These are phyloP conservation scores for Boletus huronensis DNA, from an alignment of 768 basidiomycete genomes.

Conservation along the genomic window DNA sequence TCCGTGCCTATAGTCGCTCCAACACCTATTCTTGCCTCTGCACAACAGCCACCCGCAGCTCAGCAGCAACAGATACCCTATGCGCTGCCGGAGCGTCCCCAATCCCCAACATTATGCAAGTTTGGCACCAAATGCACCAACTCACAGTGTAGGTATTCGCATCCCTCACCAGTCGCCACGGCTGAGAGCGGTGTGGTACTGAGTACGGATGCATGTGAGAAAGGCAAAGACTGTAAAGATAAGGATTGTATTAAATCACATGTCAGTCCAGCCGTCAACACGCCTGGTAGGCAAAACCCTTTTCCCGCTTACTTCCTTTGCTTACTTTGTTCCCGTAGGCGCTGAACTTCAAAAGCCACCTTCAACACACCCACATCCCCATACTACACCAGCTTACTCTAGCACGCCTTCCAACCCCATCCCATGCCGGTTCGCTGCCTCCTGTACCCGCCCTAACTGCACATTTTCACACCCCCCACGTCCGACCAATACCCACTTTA, in stretches of 20 bases:
- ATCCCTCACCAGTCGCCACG: slow-evolving; percentile 96
- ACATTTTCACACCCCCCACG: slow-evolving; percentile 64
- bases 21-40: slow-evolving; percentile 26
- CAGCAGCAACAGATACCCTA: slow-evolving; percentile 43
- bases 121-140: slow-evolving; percentile 90
- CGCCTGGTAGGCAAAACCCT: slow-evolving; percentile 43
- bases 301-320: background rate
- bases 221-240: slow-evolving; percentile 85
- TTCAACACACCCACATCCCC: slow-evolving; percentile 35
- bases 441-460: slow-evolving; percentile 68
- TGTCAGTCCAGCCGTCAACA: slow-evolving; percentile 79
- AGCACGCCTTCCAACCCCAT: slow-evolving; percentile 29
- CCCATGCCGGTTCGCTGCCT: slow-evolving; percentile 66
- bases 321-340: slow-evolving; percentile 20
- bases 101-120: slow-evolving; percentile 91
- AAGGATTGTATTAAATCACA: slow-evolving; percentile 91
- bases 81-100: slow-evolving; percentile 70
- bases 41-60: slow-evolving; percentile 4
- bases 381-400: slow-evolving; percentile 29
- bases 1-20: slow-evolving; percentile 24
- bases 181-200: slow-evolving; percentile 92
- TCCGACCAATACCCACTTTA: slow-evolving; percentile 34
- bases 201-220: slow-evolving; percentile 90
- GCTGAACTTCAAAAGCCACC: slow-evolving; percentile 36
- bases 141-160: slow-evolving; percentile 83